phyloP scores from a whole-genome alignment of 495 filamentous ascomycete genomes.

The Daldinia grandis region DNA sequence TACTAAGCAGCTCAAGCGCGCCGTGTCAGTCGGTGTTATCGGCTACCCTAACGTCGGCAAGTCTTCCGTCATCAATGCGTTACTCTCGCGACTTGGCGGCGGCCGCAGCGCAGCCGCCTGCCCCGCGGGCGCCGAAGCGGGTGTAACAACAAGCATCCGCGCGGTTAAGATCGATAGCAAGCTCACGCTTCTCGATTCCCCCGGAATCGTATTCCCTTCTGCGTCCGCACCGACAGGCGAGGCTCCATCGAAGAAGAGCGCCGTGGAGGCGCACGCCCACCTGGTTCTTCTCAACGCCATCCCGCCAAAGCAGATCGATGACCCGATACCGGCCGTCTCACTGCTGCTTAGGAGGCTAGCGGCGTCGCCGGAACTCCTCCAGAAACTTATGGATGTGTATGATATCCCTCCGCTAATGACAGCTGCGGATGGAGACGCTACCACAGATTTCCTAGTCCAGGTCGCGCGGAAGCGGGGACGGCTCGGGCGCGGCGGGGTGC shows the following conservation, averaged over 20 bases:
- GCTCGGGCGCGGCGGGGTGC: constrained; percentile 87
- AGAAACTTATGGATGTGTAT: constrained; percentile 83
- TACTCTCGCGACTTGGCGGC: constrained; percentile 82
- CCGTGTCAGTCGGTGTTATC: constrained; percentile 91
- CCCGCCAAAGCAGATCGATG: constrained; percentile 91
- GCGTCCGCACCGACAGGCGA: constrained; percentile 47
- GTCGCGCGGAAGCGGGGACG: constrained; percentile 92
- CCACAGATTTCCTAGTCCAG: constrained; percentile 92
- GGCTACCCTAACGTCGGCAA: constrained; percentile 98
- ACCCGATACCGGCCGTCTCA: constrained; percentile 85
- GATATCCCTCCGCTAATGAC: constrained; percentile 79
- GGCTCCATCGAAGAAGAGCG: constrained; percentile 58
- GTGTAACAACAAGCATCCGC: constrained; percentile 87
- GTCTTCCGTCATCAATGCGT: constrained; percentile 94
- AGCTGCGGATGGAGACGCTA: constrained; percentile 70
- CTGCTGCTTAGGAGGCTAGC: constrained; percentile 82
- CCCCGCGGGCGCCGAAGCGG: constrained; percentile 90
- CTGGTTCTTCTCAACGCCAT: constrained; percentile 89
- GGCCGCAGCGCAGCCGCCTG: constrained; percentile 71
- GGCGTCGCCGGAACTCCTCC: constrained; percentile 70
- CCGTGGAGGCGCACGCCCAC: constrained; percentile 80
- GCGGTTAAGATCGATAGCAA: constrained; percentile 95
- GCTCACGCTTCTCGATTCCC: constrained; percentile 92
- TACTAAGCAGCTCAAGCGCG: constrained; percentile 82
- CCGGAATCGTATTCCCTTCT: constrained; percentile 92